These are phyloP conservation scores for Zymoseptoria passerinii DNA, from an alignment of 2,329 filamentous ascomycete genomes.

Conservation along the genomic window DNA sequence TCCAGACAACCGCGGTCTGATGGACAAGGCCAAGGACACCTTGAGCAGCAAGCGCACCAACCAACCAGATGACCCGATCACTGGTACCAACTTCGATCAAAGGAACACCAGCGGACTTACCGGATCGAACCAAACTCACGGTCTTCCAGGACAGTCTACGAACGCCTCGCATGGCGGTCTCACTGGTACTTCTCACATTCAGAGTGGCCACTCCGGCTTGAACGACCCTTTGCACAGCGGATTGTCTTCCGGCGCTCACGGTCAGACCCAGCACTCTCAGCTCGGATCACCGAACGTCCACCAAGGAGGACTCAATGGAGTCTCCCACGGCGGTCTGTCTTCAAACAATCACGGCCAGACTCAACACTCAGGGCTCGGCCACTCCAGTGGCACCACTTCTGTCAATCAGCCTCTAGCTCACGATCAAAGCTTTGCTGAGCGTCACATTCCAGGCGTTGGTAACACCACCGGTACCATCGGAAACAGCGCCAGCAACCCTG, in stretches of 20 bases:
- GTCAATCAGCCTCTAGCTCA: background rate
- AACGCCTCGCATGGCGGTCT: background rate
- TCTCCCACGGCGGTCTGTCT: background rate
- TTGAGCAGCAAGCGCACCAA: background rate
- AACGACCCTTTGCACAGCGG: background rate
- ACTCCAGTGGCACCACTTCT: background rate
- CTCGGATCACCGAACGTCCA: background rate
- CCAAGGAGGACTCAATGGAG: background rate
- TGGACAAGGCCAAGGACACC: slow-evolving; percentile 1
- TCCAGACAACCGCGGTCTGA: background rate
- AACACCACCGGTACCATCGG: background rate
- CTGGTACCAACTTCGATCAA: background rate
- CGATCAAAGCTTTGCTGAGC: background rate
- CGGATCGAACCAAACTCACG: background rate
- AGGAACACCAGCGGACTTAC: background rate
- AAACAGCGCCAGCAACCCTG: background rate
- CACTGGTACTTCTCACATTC: background rate
- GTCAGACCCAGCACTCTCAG: background rate
- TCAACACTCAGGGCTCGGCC: background rate
- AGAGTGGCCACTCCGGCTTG: background rate
- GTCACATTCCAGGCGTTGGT: background rate
- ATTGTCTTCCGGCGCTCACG: background rate
- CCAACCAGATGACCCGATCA: background rate
- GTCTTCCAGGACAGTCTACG: background rate
- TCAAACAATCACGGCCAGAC: background rate